Percentiles rank a stretch among this genome's conserved stretches.
phyloP scores from a whole-genome alignment of 192 early-diverging fungal genomes.

The Entomortierella lignicola region DNA sequence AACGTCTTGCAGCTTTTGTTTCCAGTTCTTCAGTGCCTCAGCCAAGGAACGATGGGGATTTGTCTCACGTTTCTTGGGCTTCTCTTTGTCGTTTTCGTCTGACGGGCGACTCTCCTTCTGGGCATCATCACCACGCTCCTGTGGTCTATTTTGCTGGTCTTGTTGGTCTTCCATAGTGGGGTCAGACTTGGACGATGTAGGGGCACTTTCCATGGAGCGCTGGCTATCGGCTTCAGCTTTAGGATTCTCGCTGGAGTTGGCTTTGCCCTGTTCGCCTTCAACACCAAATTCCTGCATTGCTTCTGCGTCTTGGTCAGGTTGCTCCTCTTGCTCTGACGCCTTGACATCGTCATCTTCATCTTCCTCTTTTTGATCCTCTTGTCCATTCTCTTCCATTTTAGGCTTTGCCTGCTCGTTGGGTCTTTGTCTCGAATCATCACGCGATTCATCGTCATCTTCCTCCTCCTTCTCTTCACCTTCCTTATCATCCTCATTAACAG shows the following conservation, averaged over 20 bases:
- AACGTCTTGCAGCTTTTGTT: conserved; percentile 81
- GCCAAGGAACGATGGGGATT: conserved; percentile 93
- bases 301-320: conserved; percentile 58
- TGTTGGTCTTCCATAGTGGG: conserved; percentile 58
- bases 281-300: conserved; percentile 75
- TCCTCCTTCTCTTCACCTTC: conserved; percentile 37
- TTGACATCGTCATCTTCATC: conserved; percentile 62
- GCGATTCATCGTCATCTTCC: conserved; percentile 44
- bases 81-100: conserved; percentile 53
- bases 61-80: conserved; percentile 64
- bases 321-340: conserved; percentile 56
- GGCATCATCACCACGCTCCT: conserved; percentile 51
- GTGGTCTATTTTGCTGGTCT: conserved; percentile 52
- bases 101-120: conserved; percentile 49
- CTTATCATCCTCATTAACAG: conserved; percentile 25
- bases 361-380: conserved; percentile 53
- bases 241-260: conserved; percentile 56
- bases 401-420: conserved; percentile 37
- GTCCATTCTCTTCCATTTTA: conserved; percentile 32
- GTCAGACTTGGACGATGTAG: conserved; percentile 45
- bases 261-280: conserved; percentile 71
- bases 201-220: conserved; percentile 53
- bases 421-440: conserved; percentile 44
- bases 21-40: conserved; percentile 95
- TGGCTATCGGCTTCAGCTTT: conserved; percentile 69